These are phyloP conservation scores for Lobosporangium transversale DNA, from an alignment of 192 early-diverging fungal genomes.

Conservation along the genomic window DNA sequence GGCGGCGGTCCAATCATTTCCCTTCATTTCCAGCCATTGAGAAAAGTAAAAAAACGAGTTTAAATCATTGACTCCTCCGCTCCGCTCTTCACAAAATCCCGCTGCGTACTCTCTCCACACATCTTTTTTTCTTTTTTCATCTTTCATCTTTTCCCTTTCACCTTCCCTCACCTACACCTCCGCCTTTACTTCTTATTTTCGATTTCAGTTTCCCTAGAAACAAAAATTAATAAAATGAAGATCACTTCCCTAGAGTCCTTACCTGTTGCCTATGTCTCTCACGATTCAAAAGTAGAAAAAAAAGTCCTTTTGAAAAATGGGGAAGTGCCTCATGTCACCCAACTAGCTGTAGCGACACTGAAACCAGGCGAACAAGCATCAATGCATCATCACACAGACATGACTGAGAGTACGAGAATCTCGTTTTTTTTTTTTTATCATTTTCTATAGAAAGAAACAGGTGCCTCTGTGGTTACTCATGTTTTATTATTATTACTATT, in stretches of 20 bases:
- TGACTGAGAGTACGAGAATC: slow-evolving; percentile 51
- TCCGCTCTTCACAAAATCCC: too few relatives aligned
- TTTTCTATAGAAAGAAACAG: too few relatives aligned
- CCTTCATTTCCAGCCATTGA: too few relatives aligned
- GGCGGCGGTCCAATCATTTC: too few relatives aligned
- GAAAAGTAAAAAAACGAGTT: too few relatives aligned
- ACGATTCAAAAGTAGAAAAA: slow-evolving; percentile 50
- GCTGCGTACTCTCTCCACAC: too few relatives aligned
- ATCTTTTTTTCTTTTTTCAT: slow-evolving; percentile 1
- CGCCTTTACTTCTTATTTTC: too few relatives aligned
- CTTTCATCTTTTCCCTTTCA: background rate
- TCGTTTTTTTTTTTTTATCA: too few relatives aligned
- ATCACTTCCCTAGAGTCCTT: slow-evolving; percentile 23
- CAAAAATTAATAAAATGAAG: slow-evolving; percentile 29
- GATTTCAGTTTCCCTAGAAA: too few relatives aligned
- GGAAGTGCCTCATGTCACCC: slow-evolving; percentile 49
- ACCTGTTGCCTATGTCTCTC: slow-evolving; percentile 50
- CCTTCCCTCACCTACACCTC: background rate
- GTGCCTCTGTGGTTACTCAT: too few relatives aligned
- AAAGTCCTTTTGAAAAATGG: slow-evolving; percentile 47
- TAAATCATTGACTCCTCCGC: too few relatives aligned
- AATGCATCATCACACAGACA: slow-evolving; percentile 46
- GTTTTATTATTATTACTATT: background rate
- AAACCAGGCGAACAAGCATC: slow-evolving; percentile 50
- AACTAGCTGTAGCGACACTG: slow-evolving; percentile 48